Percentiles rank a stretch among this genome's conserved stretches.
These are phyloP conservation scores for Hygrophoropsis aurantiaca DNA, from an alignment of 768 basidiomycete genomes.

Conservation along the genomic window DNA sequence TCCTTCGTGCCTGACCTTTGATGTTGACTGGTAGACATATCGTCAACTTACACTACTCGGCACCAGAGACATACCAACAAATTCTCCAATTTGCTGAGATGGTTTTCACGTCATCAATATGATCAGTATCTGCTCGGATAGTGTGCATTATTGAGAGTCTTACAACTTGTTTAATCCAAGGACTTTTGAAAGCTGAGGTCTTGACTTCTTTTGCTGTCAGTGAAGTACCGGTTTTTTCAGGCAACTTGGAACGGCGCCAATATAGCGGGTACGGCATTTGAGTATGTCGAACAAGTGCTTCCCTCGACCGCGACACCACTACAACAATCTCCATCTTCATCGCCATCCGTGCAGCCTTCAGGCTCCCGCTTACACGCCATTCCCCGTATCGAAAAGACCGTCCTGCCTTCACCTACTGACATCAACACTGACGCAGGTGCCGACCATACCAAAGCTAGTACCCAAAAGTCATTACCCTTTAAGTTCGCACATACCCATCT, in stretches of 20 bases:
- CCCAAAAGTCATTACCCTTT: too few relatives aligned
- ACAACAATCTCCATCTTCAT: constrained; percentile 15
- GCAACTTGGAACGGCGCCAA: too few relatives aligned
- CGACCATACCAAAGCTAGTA: too few relatives aligned
- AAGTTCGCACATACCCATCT: constrained; percentile 42
- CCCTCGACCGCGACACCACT: constrained; percentile 23
- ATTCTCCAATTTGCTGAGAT: constrained; percentile 9
- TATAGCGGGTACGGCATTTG: too few relatives aligned
- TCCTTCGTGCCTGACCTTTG: not conserved
- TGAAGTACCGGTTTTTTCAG: too few relatives aligned
- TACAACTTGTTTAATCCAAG: too few relatives aligned
- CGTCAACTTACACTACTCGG: constrained; percentile 14
- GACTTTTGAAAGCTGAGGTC: too few relatives aligned
- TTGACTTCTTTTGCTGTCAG: too few relatives aligned
- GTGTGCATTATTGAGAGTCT: too few relatives aligned
- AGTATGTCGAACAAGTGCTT: too few relatives aligned
- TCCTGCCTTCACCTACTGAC: constrained; percentile 49
- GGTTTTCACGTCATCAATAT: not conserved
- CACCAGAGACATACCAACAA: constrained; percentile 11
- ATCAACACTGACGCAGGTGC: too few relatives aligned
- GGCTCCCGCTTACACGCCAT: constrained; percentile 51
- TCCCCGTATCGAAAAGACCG: constrained; percentile 76
- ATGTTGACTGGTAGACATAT: constrained; percentile 4
- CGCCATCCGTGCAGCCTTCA: constrained; percentile 7
- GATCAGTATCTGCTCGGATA: too few relatives aligned